A percentile compares a stretch with the other conserved stretches of the same genome.
These are phyloP conservation scores for Diplocarpon mali DNA, from an alignment of 2,329 filamentous ascomycete species.

Conservation along the genomic window DNA sequence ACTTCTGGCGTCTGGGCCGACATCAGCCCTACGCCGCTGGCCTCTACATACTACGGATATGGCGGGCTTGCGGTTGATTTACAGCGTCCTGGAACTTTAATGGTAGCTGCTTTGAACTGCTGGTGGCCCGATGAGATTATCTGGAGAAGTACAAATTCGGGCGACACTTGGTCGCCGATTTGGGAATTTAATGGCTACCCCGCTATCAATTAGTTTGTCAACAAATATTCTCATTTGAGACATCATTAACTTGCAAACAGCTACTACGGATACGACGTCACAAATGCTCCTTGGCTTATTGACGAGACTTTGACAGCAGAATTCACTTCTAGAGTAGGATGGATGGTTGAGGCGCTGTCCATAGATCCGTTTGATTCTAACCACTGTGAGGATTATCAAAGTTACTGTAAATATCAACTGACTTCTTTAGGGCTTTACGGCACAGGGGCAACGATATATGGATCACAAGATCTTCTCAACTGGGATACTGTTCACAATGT, in stretches of 20 bases:
- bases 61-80: slow-evolving; percentile 44
- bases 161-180: slow-evolving; percentile 30
- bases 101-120: slow-evolving; percentile 45
- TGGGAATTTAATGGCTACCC: slow-evolving; percentile 11
- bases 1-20: slow-evolving; percentile 38
- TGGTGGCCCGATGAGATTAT: slow-evolving; percentile 49
- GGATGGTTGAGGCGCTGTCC: slow-evolving; percentile 49
- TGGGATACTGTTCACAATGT: slow-evolving; percentile 13
- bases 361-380: slow-evolving; percentile 48
- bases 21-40: slow-evolving; percentile 38
- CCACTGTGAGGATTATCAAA: slow-evolving; percentile 30
- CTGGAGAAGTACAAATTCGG: slow-evolving; percentile 44
- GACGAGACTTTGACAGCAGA: slow-evolving; percentile 15
- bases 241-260: not conserved
- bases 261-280: slow-evolving; percentile 17
- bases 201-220: not conserved
- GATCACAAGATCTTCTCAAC: slow-evolving; percentile 28
- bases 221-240: not conserved
- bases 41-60: slow-evolving; percentile 37
- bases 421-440: slow-evolving; percentile 38
- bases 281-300: slow-evolving; percentile 16
- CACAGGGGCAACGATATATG: slow-evolving; percentile 45
- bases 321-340: slow-evolving; percentile 33
- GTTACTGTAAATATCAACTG: not conserved
- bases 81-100: slow-evolving; percentile 42